Conservation (phyloP, 2,329 filamentous ascomycete species). For the Fusarium stilboides region DNA sequence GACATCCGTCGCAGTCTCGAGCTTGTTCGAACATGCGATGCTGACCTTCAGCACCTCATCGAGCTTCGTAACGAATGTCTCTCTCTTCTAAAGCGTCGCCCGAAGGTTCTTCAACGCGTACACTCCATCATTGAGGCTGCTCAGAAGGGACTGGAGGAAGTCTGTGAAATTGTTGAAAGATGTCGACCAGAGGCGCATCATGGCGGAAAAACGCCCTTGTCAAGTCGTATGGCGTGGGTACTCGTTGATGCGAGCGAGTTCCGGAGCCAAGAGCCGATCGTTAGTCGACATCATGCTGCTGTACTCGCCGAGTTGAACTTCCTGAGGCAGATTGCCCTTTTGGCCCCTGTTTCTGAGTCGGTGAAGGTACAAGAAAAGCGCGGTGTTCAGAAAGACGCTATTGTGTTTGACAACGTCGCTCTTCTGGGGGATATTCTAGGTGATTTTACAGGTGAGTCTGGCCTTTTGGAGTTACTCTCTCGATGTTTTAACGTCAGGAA, state of each 20-base stretch:
- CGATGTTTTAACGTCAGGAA: not conserved
- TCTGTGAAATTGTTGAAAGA: slow-evolving; percentile 50
- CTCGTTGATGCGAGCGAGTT: slow-evolving; percentile 45
- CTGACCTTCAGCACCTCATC: slow-evolving; percentile 52
- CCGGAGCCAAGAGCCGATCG: slow-evolving; percentile 40
- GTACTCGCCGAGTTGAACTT: slow-evolving; percentile 50
- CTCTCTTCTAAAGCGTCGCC: slow-evolving; percentile 41
- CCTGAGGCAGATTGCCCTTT: slow-evolving; percentile 28
- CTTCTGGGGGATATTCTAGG: slow-evolving; percentile 33
- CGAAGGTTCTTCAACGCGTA: slow-evolving; percentile 45
- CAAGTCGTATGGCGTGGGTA: slow-evolving; percentile 45
- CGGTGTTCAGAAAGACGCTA: slow-evolving; percentile 1
- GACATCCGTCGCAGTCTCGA: slow-evolving; percentile 50
- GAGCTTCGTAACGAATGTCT: slow-evolving; percentile 49
- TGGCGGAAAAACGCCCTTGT: slow-evolving; percentile 35
- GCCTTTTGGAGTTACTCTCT: no score
- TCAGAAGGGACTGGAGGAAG: slow-evolving; percentile 46
- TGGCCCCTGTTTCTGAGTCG: not conserved
- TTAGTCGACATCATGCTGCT: slow-evolving; percentile 47
- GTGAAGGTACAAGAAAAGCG: not conserved
- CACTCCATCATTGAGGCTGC: slow-evolving; percentile 50
- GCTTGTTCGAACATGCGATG: slow-evolving; percentile 51
- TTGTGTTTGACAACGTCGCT: slow-evolving; percentile 25
- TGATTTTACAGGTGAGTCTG: slow-evolving; percentile 10
- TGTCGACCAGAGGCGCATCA: slow-evolving; percentile 45